A percentile compares a stretch with the other conserved stretches of the same genome.
These are phyloP conservation scores for Ophiostoma sp. DNA, from an alignment of 2,329 filamentous ascomycete species.

Conservation along the genomic window DNA sequence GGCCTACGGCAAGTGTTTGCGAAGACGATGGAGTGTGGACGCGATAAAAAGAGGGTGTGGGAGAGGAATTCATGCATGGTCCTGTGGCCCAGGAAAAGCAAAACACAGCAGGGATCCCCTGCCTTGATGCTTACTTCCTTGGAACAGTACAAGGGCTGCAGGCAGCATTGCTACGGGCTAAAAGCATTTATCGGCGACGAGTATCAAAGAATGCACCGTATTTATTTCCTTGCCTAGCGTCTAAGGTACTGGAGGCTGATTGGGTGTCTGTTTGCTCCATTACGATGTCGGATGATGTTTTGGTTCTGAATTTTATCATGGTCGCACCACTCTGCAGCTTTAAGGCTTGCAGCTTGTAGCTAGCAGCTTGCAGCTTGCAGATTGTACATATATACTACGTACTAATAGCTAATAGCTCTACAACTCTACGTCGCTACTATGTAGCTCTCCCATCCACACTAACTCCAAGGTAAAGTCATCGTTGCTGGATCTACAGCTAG, in stretches of 20 bases:
- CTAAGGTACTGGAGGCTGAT: background rate
- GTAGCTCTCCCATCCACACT: background rate
- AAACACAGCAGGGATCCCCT: background rate
- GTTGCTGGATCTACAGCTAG: slow-evolving; percentile 5
- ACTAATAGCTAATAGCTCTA: background rate
- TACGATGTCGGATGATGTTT: background rate
- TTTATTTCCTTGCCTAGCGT: background rate
- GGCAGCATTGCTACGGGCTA: background rate
- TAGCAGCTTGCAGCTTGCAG: background rate
- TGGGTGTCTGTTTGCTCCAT: background rate
- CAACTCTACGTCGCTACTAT: background rate
- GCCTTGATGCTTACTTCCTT: slow-evolving; percentile 4
- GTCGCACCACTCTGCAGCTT: background rate
- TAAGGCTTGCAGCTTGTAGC: background rate
- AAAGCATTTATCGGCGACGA: background rate
- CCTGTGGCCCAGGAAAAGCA: slow-evolving; percentile 3
- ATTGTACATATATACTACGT: no score
- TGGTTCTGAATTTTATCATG: background rate
- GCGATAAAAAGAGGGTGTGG: background rate
- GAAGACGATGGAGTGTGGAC: background rate
- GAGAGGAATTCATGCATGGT: background rate
- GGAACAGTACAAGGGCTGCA: background rate
- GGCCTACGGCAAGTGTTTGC: background rate
- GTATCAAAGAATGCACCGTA: background rate
- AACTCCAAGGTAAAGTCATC: background rate